A percentile compares a stretch with the other conserved stretches of the same genome.
Conservation (phyloP, 768 basidiomycete genomes). For the Psilocybe subaeruginosa region DNA sequence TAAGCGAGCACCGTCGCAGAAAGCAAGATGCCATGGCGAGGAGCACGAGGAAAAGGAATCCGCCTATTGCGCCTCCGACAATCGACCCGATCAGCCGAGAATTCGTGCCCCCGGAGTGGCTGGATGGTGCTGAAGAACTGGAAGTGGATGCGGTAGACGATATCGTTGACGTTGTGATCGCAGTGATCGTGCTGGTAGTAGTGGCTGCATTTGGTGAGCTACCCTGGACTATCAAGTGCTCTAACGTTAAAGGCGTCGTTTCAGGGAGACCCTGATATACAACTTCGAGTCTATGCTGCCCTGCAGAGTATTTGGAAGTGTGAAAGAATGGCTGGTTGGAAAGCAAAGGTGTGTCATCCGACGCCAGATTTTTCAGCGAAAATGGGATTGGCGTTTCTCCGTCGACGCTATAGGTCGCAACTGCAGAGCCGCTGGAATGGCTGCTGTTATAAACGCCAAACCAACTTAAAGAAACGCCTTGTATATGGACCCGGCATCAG, state of each 20-base stretch:
- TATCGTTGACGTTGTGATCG: not conserved
- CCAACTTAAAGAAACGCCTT: not conserved
- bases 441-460: not conserved
- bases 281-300: not conserved
- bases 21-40: not conserved
- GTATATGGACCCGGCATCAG: not conserved
- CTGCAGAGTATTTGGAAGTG: not conserved
- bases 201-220: not conserved
- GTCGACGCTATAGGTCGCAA: not conserved
- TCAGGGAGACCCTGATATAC: not conserved
- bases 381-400: not conserved
- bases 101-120: not conserved
- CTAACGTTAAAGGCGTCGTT: not conserved
- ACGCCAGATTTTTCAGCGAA: not conserved
- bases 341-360: not conserved
- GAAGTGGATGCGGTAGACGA: not conserved
- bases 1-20: not conserved
- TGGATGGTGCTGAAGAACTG: not conserved
- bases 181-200: not conserved
- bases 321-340: not conserved
- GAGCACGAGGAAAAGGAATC: not conserved
- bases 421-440: not conserved
- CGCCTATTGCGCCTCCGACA: not conserved
- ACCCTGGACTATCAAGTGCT: not conserved
- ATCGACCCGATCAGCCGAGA: not conserved